These are phyloP conservation scores for Ustilago nuda DNA, from an alignment of 1,284 basidiomycete species.

Conservation along the genomic window DNA sequence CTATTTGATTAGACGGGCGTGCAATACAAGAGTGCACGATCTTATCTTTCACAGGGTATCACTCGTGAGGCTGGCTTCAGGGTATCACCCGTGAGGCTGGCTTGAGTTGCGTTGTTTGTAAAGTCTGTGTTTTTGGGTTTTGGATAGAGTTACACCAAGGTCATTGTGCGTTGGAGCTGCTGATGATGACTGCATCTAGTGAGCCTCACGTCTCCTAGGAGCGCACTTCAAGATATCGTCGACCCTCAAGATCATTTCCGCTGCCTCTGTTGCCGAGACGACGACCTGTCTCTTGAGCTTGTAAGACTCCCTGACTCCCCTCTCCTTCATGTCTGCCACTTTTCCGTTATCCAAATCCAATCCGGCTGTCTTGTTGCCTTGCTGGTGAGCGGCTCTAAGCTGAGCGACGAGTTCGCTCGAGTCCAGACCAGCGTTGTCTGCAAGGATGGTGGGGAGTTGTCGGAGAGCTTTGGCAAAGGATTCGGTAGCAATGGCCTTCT, in stretches of 20 bases:
- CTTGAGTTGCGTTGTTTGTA: neutral
- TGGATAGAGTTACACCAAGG: neutral
- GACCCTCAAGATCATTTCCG: constrained; percentile 96
- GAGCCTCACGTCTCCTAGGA: constrained; percentile 74
- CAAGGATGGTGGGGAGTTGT: constrained; percentile 89
- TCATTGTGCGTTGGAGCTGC: neutral
- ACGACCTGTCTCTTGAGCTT: constrained; percentile 97
- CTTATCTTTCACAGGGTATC: no score
- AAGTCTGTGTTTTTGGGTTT: neutral
- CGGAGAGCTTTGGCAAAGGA: constrained; percentile 88
- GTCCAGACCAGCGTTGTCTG: constrained; percentile 97
- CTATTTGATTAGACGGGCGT: neutral
- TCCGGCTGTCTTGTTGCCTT: constrained; percentile 85
- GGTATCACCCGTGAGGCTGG: no score
- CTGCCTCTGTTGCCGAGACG: constrained; percentile 91
- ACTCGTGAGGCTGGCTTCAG: neutral
- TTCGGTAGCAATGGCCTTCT: constrained; percentile 95
- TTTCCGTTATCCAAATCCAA: constrained; percentile 89
- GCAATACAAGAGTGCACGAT: neutral
- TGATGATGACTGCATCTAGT: constrained; percentile 37
- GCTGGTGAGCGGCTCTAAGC: constrained; percentile 92
- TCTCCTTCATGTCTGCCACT: constrained; percentile 86
- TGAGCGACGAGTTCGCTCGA: constrained; percentile 93
- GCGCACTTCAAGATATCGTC: constrained; percentile 75
- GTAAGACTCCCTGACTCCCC: constrained; percentile 95